Percentiles rank a stretch among this genome's conserved stretches.
phyloP scores from a whole-genome alignment of 2,329 filamentous ascomycete species.

The Falciphora oryzae region DNA sequence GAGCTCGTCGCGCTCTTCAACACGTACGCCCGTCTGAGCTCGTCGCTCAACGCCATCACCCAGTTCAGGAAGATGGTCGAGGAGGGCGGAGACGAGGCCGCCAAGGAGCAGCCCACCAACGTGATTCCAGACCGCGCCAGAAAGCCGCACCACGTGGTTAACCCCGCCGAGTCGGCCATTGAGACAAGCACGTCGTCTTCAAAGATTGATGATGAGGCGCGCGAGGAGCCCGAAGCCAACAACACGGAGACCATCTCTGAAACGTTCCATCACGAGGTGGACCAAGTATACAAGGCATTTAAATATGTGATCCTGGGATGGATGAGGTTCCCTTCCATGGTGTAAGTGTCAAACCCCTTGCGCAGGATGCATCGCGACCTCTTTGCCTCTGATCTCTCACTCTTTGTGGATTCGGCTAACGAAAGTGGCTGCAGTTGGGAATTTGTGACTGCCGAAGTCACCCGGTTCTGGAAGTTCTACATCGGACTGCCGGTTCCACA shows the following conservation, averaged over 20 bases:
- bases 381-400: too few species aligned
- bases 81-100: conserved; percentile 23
- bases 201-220: conserved; percentile 35
- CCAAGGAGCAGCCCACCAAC: conserved; percentile 19
- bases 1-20: conserved; percentile 94
- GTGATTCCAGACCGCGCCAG: conserved; percentile 32
- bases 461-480: conserved; percentile 43
- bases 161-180: conserved; percentile 10
- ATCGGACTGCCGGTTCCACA: conserved; percentile 46
- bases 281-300: conserved; percentile 54
- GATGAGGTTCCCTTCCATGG: conserved; percentile 57
- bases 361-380: background rate
- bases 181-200: background rate
- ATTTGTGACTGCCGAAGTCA: conserved; percentile 28
- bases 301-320: conserved; percentile 66
- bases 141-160: conserved; percentile 37
- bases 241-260: conserved; percentile 43
- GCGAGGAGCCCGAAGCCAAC: conserved; percentile 26
- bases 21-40: conserved; percentile 81
- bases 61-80: conserved; percentile 59
- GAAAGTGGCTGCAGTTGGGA: conserved; percentile 4
- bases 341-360: conserved; percentile 52
- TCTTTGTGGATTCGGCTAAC: conserved; percentile 3
- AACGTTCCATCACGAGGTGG: conserved; percentile 57
- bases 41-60: conserved; percentile 69